A percentile compares a stretch with the other conserved stretches of the same genome.
phyloP scores from a whole-genome alignment of 176 grass and related monocot species.

The Alloteropsis semialata region DNA sequence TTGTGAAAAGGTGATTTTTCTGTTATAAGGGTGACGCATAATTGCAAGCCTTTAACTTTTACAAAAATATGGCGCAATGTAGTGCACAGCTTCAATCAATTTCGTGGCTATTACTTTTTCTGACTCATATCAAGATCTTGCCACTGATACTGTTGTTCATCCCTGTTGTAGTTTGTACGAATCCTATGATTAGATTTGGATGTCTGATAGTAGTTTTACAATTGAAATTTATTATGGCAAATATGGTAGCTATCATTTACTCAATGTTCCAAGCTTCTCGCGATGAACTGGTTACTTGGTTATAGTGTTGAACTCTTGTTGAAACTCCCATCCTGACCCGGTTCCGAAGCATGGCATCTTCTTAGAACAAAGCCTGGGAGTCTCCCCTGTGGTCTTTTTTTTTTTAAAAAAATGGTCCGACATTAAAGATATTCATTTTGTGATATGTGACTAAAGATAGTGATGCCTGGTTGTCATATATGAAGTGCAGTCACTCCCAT shows the following conservation, averaged over 20 bases:
- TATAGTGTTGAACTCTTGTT: no score
- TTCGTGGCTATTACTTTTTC: background rate
- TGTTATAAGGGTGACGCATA: background rate
- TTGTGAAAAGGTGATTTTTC: slow-evolving; percentile 75
- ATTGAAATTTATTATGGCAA: background rate
- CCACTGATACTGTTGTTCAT: background rate
- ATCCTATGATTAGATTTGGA: background rate
- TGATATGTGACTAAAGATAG: background rate
- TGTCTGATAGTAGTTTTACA: background rate
- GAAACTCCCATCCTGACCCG: no score
- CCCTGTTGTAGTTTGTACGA: slow-evolving; percentile 9
- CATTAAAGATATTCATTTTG: background rate
- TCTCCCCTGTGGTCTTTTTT: no score
- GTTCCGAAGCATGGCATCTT: no score
- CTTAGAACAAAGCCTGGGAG: no score
- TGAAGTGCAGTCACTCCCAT: background rate
- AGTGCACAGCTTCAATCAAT: background rate
- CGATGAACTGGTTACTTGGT: no score
- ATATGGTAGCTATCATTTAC: background rate
- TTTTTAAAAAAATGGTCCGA: no score
- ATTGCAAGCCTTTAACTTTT: background rate
- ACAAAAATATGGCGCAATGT: background rate
- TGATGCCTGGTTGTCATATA: background rate
- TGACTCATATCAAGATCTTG: background rate
- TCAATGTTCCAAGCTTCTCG: no score